Base-by-base conservation (phyloP, 2,329 filamentous ascomycete genomes). In the Acephala macrosclerotiorum region DNA sequence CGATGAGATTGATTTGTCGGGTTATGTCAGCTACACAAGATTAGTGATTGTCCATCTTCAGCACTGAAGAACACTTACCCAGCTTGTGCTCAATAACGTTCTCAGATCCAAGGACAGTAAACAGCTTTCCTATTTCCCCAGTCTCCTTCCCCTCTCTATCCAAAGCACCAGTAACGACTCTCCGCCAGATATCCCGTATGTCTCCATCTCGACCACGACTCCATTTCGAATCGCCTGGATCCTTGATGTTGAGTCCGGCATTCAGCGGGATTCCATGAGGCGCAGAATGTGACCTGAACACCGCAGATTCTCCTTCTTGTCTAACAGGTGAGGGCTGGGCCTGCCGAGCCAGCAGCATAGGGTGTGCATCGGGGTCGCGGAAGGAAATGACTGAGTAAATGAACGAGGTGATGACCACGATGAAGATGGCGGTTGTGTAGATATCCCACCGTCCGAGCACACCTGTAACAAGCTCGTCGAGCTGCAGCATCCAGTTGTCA, bases 291-390 rank as follows among this genome's bases (percentile, higher is more conserved):
- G 91, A 92, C 66, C 96, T 87, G 79, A 95, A 97, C 67, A 93
- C 82, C 56, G 96, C 90, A 47, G 93, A 97, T 79, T 98, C 92
- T 71, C 92, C 91, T 65, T 91, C 87, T 72, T 95, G 89, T 72
- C 96, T 87, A 61, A 98, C 91, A 14, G 90, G 87, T 9, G 93
- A 91, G 59, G 91, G 85, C 69, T 89, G 85, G 2, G 93, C 88
- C 82, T 98, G 96, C 61, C 95, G 88, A 63, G 92, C 92, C 33
- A 99, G 89, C 57, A 98, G 86, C 79, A 97, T 89, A 38, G 96
- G 95, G 79, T 98, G 96, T 5, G 91, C 91, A 81, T 99, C 96
- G 6, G 96, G 92, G 61, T 97, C 95, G 66, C 88, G 86, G 59
- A 87, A 85, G 67, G 88, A 88, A 73, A 91, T 82, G 70, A 96